A percentile compares a stretch with the other conserved stretches of the same genome.
These are phyloP conservation scores for Linderniella brevidens DNA, from an alignment of 257 asterid species.

Conservation along the genomic window DNA sequence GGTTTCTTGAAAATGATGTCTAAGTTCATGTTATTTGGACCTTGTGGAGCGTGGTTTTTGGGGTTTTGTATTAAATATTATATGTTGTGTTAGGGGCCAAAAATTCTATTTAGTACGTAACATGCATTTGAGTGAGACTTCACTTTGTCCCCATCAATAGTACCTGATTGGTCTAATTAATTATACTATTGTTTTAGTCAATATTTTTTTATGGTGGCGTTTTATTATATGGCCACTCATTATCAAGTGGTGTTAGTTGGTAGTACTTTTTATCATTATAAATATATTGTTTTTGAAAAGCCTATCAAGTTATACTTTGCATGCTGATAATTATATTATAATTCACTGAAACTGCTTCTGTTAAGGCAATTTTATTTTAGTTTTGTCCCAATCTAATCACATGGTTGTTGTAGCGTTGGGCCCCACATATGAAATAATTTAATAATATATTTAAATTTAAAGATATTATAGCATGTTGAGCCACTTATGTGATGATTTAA, in stretches of 20 bases:
- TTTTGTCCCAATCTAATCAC: slow-evolving; percentile 77
- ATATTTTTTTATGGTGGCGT: slow-evolving; percentile 6
- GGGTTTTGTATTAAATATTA: slow-evolving; percentile 18
- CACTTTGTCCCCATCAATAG: slow-evolving; percentile 17
- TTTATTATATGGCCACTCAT: slow-evolving; percentile 8
- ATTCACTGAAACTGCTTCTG: slow-evolving; percentile 46
- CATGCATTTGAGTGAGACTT: slow-evolving; percentile 26
- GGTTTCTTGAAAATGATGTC: slow-evolving; percentile 2
- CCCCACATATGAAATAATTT: slow-evolving; percentile 35
- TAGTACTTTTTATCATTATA: slow-evolving; percentile 5
- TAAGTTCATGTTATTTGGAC: too few species aligned
- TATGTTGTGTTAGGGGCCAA: slow-evolving; percentile 16
- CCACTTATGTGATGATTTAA: slow-evolving; percentile 11
- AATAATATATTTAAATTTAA: not conserved
- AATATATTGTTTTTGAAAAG: slow-evolving; percentile 13
- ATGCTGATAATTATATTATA: slow-evolving; percentile 35
- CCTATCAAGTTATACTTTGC: slow-evolving; percentile 40
- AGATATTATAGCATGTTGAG: slow-evolving; percentile 4
- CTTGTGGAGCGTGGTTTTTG: slow-evolving; percentile 15
- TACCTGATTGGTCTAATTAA: not conserved
- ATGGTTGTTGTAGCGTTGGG: slow-evolving; percentile 57
- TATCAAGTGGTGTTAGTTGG: slow-evolving; percentile 10
- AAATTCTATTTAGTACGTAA: slow-evolving; percentile 25
- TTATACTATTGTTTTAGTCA: slow-evolving; percentile 7
- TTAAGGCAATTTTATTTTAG: slow-evolving; percentile 22